Percentiles rank a stretch among this genome's conserved stretches.
Evolutionary conservation across 371 early-diverging fungal species (phyloP).

Genomic region (Mucor piriformis): DNA sequence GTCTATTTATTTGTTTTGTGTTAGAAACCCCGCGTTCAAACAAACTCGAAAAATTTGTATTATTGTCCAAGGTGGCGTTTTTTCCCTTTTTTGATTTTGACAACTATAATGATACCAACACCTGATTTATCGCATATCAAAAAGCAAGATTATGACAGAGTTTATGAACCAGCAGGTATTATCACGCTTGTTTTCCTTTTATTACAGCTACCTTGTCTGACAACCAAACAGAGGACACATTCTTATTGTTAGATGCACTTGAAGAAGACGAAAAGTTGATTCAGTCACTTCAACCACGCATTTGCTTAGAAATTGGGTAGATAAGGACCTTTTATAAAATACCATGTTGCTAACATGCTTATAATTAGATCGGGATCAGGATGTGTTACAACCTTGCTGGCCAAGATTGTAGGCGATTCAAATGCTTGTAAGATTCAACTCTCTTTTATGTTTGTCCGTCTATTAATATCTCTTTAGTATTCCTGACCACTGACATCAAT

Average conservation of each 20-base stretch:
- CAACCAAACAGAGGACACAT: conserved; percentile 80
- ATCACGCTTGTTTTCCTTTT: neutral
- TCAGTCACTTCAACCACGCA: conserved; percentile 55
- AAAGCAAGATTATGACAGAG: conserved; percentile 61
- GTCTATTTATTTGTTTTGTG: conserved; percentile 9
- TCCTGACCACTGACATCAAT: conserved; percentile 86
- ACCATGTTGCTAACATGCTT: neutral
- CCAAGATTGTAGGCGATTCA: conserved; percentile 54
- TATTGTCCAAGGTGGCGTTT: neutral
- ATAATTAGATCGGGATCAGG: conserved; percentile 84
- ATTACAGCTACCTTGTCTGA: no score
- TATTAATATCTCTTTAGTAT: conserved; percentile 29
- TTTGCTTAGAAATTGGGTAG: conserved; percentile 89
- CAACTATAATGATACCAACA: conserved; percentile 65
- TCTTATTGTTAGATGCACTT: conserved; percentile 89
- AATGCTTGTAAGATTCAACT: conserved; percentile 38
- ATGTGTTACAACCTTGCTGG: conserved; percentile 79
- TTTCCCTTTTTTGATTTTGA: conserved; percentile 1
- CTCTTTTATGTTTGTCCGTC: neutral
- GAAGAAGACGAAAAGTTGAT: conserved; percentile 71
- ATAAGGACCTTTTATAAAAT: neutral
- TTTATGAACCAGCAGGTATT: conserved; percentile 90
- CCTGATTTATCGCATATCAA: conserved; percentile 78
- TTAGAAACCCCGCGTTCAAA: neutral
- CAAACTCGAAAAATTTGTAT: neutral